Conservation (phyloP, 176 grass and related monocot species). For the Puya raimondii region DNA sequence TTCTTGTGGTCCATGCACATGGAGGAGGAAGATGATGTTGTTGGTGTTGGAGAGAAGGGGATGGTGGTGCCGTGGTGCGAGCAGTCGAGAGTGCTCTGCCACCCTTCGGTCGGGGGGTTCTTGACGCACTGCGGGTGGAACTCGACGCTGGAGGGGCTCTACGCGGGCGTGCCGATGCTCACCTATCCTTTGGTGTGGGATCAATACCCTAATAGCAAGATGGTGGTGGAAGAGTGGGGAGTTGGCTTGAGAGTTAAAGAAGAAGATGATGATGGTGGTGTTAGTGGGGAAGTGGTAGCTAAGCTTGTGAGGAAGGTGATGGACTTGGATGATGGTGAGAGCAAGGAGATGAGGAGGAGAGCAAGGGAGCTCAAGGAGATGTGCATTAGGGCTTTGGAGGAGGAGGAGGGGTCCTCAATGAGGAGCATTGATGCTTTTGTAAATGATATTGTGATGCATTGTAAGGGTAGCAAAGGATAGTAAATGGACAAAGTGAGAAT, state of each 20-base stretch:
- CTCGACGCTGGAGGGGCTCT: conserved; percentile 45
- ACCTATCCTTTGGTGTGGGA: conserved; percentile 48
- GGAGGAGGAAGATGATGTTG: conserved; percentile 21
- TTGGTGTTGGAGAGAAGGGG: conserved; percentile 11
- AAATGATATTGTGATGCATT: background rate
- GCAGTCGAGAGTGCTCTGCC: conserved; percentile 44
- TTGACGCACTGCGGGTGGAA: conserved; percentile 76
- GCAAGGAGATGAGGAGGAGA: conserved; percentile 39
- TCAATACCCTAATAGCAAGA: conserved; percentile 30
- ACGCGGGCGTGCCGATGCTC: conserved; percentile 43
- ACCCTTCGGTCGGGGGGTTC: conserved; percentile 54
- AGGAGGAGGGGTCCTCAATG: background rate
- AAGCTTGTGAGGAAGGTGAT: conserved; percentile 31
- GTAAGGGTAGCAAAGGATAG: too few relatives aligned
- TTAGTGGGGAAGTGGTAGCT: conserved; percentile 26
- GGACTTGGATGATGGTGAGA: conserved; percentile 30
- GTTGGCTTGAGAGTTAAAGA: conserved; percentile 38
- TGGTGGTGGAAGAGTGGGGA: conserved; percentile 56
- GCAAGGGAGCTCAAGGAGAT: conserved; percentile 16
- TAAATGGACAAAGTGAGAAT: too few relatives aligned
- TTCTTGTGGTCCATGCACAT: conserved; percentile 43
- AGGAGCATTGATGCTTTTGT: background rate
- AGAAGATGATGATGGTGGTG: conserved; percentile 13
- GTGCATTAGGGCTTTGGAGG: conserved; percentile 11
- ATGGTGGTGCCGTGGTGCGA: conserved; percentile 62